Base-by-base conservation (phyloP, 805 yeast genomes). In the Grigorovia transvaalensis region DNA sequence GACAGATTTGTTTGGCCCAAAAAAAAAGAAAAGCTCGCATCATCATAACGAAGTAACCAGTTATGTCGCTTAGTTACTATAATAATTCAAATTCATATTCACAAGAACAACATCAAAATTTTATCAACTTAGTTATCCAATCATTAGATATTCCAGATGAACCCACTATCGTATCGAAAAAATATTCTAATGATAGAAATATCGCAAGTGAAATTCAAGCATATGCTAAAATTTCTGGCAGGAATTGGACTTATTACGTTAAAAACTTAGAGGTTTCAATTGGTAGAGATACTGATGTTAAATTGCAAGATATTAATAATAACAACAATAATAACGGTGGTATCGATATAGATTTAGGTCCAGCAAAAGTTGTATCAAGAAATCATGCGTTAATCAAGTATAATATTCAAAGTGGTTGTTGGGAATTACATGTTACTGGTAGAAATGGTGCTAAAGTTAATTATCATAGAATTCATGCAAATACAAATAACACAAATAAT, bases 291-390 rank as follows among this genome's bases (percentile, higher is more conserved):
- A 86, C 96, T 1, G 71, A 71, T 43, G 57, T 51, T 44, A 44
- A 41, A 7, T 33, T 50, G 17, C 35, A 46, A 15, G 50, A 46
- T 47, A 47, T 43, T 44, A 53, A 50, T 51, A 56, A 49, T 33
- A 27, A 40, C 15, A 19, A 11, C 9, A 42, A 20, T 30, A 45
- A 33, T 17, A 33, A 40, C 5, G 33, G 44, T 9, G 33, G 44
- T 9, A 54, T 56, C 2, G 80, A 89, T 62, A 91, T 91, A 48
- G 99, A 93, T 68, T 72, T 93, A 60, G 97, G 97, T 1, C 99
- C 99, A 1, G 91, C 96, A 11, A 91, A 91, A 68, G 96, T 93
- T n/a, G 98, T 93, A 2, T 83, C 93, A 20, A 79, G 99, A 56
- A 82, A 78, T 58, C 99, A 93, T 66, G 98, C 98, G 0, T 69